Evolutionary conservation across 1,139 yeast species (phyloP), one percentile per base, ranked within the genome.

Genomic region (Lodderomyces pseudojiufengensis): DNA sequence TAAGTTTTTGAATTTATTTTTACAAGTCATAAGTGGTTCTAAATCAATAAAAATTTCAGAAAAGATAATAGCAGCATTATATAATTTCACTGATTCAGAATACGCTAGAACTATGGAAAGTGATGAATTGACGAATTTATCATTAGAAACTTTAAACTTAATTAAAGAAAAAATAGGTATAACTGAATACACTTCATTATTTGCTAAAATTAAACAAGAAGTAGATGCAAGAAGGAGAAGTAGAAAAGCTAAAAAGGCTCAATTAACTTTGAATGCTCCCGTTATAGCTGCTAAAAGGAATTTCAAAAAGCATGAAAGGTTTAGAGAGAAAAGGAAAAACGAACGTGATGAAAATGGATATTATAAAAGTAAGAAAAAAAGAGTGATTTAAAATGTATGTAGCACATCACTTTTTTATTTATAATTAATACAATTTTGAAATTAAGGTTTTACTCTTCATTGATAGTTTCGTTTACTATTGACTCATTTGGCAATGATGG

Each of bases 201-300:
- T 81, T 51, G 63, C 86, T 2, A 65, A 65, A 36, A 95, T 87
- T 11, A 78, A 79, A 51, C 78, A 71, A 45, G 53, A 54, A 11
- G 81, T 90, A 14, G 63, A 63, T 29, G 66, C 67, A 22, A 73
- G 87, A 56, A 76, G 97, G 51, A 73, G 73, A 43, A 94, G 86
- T 35, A 78, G 97, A 59, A 80, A 70, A 52, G 74, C 84, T 1
- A 82, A 80, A 53, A 72, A 90, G 40, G 84, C 95, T 0, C 81
- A 84, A 44, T 63, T 86, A 56, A 86, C 90, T 2, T 71, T 90
- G 4, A 73, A 73, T 10, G 84, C 85, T 4, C 98, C 98, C 0
- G 95, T 84, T 14, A 61, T 76, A 29, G 81, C 86, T 16, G 95
- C 96, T 3, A 75, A 73, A 50, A 76, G 84, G 57, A 86, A 84